Evolutionary conservation across 1,284 basidiomycete species (phyloP), one percentile per base, ranked within the genome.

Genomic region (Apiotrichum gamsii): DNA sequence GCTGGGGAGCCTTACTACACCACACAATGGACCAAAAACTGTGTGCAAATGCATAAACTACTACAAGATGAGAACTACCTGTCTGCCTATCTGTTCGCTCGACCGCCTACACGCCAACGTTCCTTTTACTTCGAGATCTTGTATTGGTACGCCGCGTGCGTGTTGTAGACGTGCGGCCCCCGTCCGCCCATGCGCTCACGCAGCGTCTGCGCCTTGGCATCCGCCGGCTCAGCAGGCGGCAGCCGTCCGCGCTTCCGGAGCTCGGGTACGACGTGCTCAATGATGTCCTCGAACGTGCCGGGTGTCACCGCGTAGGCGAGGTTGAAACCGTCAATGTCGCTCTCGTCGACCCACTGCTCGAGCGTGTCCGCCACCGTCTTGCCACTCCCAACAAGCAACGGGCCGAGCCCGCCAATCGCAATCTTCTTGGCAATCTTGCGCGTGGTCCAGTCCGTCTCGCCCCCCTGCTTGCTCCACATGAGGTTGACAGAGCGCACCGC

Each of bases 381-480:
- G 11, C 42, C 50, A 30, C 42, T 41, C 1, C 50, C 50, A 20
- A 52, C 50, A 5, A 47, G 32, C n/a, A 52, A 29, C 4, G 50
- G 50, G 4, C 50, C 50, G 15, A 52, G 50, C n/a, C 50, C 50
- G n/a, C 50, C 50, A 25, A 52, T 47, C n/a, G 45, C 38, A 14
- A 52, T 47, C 38, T 52, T 47, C 39, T 52, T 42, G 0, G 38
- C 50, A 15, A 52, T 48, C 45, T 48, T 47, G 45, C 50, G 50
- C 20, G 50, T 39, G 13, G 50, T 52, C 50, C 50, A 52, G 19
- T 44, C 45, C 23, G 45, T 43, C 30, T 33, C 50, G 11, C 32
- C 35, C 13, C 34, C 38, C 43, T 52, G 46, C 45, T 52, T 52
- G 39, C 50, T 52, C 50, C 50, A 52, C 50, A 52, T 52, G 39